These are phyloP conservation scores for Rhynchosporium agropyri DNA, from an alignment of 2,329 filamentous ascomycete species.

Conservation along the genomic window DNA sequence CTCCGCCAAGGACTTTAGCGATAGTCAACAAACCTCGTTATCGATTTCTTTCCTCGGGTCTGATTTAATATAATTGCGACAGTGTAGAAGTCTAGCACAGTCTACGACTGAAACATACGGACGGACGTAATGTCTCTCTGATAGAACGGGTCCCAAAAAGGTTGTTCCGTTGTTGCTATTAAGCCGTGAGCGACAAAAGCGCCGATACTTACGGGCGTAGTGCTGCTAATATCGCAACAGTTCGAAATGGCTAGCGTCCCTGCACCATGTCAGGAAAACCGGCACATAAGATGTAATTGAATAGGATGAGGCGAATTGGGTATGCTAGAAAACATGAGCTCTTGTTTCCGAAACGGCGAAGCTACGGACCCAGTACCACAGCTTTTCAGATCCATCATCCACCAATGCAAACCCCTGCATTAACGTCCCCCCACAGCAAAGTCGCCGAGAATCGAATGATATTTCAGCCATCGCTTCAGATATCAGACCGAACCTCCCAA, in stretches of 20 bases:
- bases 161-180: neutral
- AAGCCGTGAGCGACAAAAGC: neutral
- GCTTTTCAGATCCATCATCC: neutral
- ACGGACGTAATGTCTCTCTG: neutral
- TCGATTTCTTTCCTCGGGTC: neutral
- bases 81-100: neutral
- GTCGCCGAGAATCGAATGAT: neutral
- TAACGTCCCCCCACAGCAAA: neutral
- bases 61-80: neutral
- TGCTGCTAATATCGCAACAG: neutral
- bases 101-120: too few species aligned
- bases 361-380: constrained; percentile 9
- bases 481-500: neutral
- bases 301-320: neutral
- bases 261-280: neutral
- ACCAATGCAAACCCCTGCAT: neutral
- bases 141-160: neutral
- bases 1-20: constrained; percentile 1
- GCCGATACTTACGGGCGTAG: constrained; percentile 10
- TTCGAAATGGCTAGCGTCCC: neutral
- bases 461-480: neutral
- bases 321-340: neutral
- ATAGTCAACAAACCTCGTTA: neutral
- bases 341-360: constrained; percentile 1
- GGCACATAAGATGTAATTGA: neutral